A percentile compares a stretch with the other conserved stretches of the same genome.
Evolutionary conservation across 176 grass and related monocot species (phyloP).

Genomic region (Eragrostis nindensis): DNA sequence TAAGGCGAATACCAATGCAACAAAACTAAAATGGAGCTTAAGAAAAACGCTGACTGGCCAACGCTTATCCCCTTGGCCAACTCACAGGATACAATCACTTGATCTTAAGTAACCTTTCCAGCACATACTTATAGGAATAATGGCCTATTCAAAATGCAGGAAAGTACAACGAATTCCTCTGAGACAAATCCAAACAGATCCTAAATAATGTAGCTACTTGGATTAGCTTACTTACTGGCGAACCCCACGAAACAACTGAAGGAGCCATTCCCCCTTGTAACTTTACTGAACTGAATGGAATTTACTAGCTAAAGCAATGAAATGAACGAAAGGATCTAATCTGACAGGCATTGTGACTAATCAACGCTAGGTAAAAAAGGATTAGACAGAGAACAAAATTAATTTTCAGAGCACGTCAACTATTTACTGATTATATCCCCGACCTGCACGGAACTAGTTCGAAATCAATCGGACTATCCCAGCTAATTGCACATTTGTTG

Average conservation of each 20-base stretch:
- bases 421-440: neutral
- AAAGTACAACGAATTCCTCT: neutral
- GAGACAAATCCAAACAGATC: neutral
- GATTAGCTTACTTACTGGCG: neutral
- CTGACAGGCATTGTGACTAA: neutral
- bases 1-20: neutral
- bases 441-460: neutral
- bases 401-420: neutral
- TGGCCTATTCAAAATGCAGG: neutral
- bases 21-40: conserved; percentile 7
- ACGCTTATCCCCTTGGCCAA: neutral
- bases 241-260: neutral
- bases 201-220: neutral
- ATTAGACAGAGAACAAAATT: neutral
- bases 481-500: conserved; percentile 1
- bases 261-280: neutral
- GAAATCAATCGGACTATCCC: neutral
- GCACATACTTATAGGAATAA: neutral
- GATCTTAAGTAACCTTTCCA: conserved; percentile 6
- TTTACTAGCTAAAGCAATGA: neutral
- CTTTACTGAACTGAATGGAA: neutral
- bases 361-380: conserved; percentile 12
- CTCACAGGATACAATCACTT: conserved; percentile 15
- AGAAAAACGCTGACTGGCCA: neutral
- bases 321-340: conserved; percentile 9